Base-by-base conservation (phyloP, 345 rosid species). In the Geranium brycei region DNA sequence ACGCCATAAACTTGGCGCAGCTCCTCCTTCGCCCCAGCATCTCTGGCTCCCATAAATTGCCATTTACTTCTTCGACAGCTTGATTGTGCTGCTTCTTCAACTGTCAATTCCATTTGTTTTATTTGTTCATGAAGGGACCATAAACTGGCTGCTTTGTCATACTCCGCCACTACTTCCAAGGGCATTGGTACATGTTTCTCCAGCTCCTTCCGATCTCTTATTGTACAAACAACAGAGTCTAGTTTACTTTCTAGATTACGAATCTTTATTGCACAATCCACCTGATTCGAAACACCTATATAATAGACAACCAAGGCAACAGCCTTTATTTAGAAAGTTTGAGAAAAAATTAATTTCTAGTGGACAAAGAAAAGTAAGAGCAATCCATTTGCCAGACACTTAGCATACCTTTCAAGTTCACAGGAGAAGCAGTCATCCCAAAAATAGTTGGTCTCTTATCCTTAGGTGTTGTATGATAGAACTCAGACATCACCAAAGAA, bases 11-110 rank as follows among this genome's bases (percentile, higher is more conserved):
- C 95, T 76, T 92, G 95, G 62, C 85, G 91, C 61, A 92, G 74
- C 71, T 90, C 97, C 72, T 92, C 99, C 80, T 85, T 92, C 0
- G 96, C 88, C 66, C 99, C 99, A 67, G 99, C 99, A 80, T 92
- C 99, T 73, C 99, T 85, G 55, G 99, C 99, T 71, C 99, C 99
- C 99, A 92, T 92, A 77, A 92, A 92, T 61, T 92, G 96, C 99
- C 99, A 92, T 75, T 92, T 92, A 76, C 97, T 92, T 77, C 77
- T 87, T 72, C 87, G 81, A 63, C 86, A 87, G 75, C 96, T 87
- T 40, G 87, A 84, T 67, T 78, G 85, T 67, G 95, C 96, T n/a
- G 97, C 91, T 81, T 89, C 91, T 73, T 87, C 99, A 70, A 90
- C 96, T 68, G 89, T 82, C 64, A 64, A 73, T 74, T 87, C 95